phyloP scores from a whole-genome alignment of 1,284 basidiomycete genomes.

The Moesziomyces antarcticus region DNA sequence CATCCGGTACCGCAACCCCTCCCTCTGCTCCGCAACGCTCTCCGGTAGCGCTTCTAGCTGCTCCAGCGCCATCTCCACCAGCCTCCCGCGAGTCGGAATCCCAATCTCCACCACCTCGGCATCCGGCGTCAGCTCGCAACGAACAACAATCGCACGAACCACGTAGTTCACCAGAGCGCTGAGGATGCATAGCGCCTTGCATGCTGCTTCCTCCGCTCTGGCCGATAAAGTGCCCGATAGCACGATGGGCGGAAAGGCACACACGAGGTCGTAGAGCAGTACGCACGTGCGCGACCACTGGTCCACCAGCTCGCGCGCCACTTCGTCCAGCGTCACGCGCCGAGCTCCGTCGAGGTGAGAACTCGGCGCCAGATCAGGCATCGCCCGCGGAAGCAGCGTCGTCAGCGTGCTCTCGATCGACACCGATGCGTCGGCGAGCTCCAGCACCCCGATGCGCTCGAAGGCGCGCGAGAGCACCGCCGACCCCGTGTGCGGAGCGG shows the following conservation, averaged over 20 bases:
- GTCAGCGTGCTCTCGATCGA: slow-evolving; percentile 21
- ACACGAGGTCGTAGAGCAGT: slow-evolving; percentile 20
- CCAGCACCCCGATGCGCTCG: slow-evolving; percentile 27
- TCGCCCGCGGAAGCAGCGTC: slow-evolving; percentile 6
- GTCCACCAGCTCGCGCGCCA: slow-evolving; percentile 12
- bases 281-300: slow-evolving; percentile 23
- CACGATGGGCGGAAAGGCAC: slow-evolving; percentile 1
- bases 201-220: slow-evolving; percentile 14
- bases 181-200: slow-evolving; percentile 26
- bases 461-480: slow-evolving; percentile 7
- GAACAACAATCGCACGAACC: slow-evolving; percentile 18
- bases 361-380: slow-evolving; percentile 32
- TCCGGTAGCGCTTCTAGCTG: slow-evolving; percentile 26
- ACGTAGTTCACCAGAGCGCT: slow-evolving; percentile 42
- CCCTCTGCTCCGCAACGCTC: slow-evolving; percentile 12
- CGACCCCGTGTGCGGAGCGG: background rate
- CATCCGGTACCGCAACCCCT: slow-evolving; percentile 18
- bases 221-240: background rate
- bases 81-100: background rate
- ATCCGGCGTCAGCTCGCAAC: slow-evolving; percentile 35
- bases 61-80: slow-evolving; percentile 24
- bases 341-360: slow-evolving; percentile 10
- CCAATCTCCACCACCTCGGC: slow-evolving; percentile 13
- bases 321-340: slow-evolving; percentile 22
- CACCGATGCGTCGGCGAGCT: slow-evolving; percentile 32